These are phyloP conservation scores for Quercus variabilis DNA, from an alignment of 306 rosid species.

Conservation along the genomic window DNA sequence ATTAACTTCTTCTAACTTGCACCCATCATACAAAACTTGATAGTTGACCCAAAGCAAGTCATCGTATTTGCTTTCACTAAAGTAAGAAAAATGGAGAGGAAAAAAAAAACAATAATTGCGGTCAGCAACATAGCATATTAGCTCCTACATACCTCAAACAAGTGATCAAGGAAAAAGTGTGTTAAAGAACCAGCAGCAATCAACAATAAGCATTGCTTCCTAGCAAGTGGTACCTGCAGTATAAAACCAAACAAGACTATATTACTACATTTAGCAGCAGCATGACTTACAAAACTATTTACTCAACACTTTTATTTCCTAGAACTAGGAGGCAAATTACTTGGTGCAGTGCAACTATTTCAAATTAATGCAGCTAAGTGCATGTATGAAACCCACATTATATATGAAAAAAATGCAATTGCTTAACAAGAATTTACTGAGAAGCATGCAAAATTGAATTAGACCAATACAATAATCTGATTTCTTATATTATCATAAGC, in stretches of 20 bases:
- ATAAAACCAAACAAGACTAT: not conserved
- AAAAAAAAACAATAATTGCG: not conserved
- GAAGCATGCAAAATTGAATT: not conserved
- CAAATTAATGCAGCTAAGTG: not conserved
- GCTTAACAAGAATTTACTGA: not conserved
- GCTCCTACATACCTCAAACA: constrained; percentile 64
- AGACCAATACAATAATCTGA: not conserved
- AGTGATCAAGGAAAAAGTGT: constrained; percentile 82
- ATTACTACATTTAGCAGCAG: not conserved
- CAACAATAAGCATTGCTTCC: constrained; percentile 68
- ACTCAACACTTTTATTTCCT: not conserved
- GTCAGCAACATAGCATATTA: not conserved
- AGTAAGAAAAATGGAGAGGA: not conserved
- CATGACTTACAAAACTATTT: not conserved
- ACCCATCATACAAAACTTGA: not conserved
- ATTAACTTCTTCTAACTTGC: not conserved
- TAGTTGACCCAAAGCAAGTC: not conserved
- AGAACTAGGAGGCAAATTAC: not conserved
- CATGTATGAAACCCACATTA: not conserved
- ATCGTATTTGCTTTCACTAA: not conserved
- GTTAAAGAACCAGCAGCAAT: constrained; percentile 81
- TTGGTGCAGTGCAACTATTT: not conserved
- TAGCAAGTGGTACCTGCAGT: constrained; percentile 61
- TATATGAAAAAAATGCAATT: not conserved
- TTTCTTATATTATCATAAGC: not conserved